Conservation (phyloP, 1,284 basidiomycete species). For the Xerocomus tenax region DNA sequence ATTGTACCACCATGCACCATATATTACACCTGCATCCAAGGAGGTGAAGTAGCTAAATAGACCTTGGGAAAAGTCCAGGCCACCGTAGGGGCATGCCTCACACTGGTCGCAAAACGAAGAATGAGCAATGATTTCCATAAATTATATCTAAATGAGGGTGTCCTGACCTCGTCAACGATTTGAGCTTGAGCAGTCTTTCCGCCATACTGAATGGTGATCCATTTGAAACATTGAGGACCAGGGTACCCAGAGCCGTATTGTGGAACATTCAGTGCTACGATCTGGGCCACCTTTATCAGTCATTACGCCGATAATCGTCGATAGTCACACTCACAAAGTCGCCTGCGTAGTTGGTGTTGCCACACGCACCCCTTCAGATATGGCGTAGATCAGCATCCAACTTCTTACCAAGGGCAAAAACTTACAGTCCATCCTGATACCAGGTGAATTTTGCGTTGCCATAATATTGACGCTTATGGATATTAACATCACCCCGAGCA, state of each 20-base stretch:
- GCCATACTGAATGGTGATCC: slow-evolving; percentile 55
- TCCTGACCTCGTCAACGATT: slow-evolving; percentile 58
- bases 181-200: slow-evolving; percentile 56
- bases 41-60: slow-evolving; percentile 63
- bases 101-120: slow-evolving; percentile 38
- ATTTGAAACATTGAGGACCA: slow-evolving; percentile 53
- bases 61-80: slow-evolving; percentile 68
- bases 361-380: slow-evolving; percentile 47
- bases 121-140: slow-evolving; percentile 9
- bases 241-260: slow-evolving; percentile 52
- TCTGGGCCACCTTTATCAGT: slow-evolving; percentile 27
- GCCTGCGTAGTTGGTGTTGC: slow-evolving; percentile 34
- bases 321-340: slow-evolving; percentile 43
- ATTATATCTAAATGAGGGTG: slow-evolving; percentile 2
- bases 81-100: slow-evolving; percentile 60
- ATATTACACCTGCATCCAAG: slow-evolving; percentile 44
- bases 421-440: slow-evolving; percentile 52
- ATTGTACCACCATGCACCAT: slow-evolving; percentile 50
- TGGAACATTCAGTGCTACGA: slow-evolving; percentile 36
- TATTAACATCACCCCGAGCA: slow-evolving; percentile 32
- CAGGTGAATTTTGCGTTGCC: slow-evolving; percentile 38
- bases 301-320: neutral
- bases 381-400: slow-evolving; percentile 2
- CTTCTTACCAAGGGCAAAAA: slow-evolving; percentile 4
- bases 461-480: slow-evolving; percentile 32